Evolutionary conservation across 768 basidiomycete species (phyloP).

Genomic region (Ephemerocybe angulata): DNA sequence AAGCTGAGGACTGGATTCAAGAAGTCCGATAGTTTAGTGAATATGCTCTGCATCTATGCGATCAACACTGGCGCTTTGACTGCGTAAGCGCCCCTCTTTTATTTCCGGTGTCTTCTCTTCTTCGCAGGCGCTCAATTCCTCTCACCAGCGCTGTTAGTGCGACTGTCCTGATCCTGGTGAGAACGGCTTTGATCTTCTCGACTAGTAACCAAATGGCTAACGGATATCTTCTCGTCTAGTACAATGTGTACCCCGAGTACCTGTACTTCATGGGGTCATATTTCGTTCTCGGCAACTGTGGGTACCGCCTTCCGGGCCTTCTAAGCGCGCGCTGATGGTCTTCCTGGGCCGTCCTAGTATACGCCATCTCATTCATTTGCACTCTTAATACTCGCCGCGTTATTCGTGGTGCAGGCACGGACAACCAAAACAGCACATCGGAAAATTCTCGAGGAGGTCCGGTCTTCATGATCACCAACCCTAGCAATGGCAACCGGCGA

Average conservation of each 20-base stretch:
- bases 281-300: slow-evolving; percentile 58
- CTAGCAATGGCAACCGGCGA: slow-evolving; percentile 9
- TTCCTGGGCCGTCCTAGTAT: slow-evolving; percentile 26
- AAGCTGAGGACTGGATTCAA: slow-evolving; percentile 48
- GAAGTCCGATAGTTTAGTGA: slow-evolving; percentile 57
- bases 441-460: slow-evolving; percentile 15
- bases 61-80: slow-evolving; percentile 59
- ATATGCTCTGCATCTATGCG: slow-evolving; percentile 53
- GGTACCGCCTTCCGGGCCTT: slow-evolving; percentile 15
- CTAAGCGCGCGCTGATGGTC: background rate
- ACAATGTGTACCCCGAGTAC: slow-evolving; percentile 45
- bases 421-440: slow-evolving; percentile 26
- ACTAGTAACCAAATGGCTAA: background rate
- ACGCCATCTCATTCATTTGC: slow-evolving; percentile 36
- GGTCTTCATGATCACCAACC: slow-evolving; percentile 22
- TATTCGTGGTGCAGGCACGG: slow-evolving; percentile 49
- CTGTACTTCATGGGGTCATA: slow-evolving; percentile 58
- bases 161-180: slow-evolving; percentile 34
- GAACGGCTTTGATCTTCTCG: background rate
- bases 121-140: background rate
- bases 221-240: slow-evolving; percentile 38
- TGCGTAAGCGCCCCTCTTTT: slow-evolving; percentile 37
- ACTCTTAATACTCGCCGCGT: slow-evolving; percentile 57
- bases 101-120: background rate
- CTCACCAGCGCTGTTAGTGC: slow-evolving; percentile 38